phyloP scores from a whole-genome alignment of 2,329 filamentous ascomycete genomes.

The Fusarium pseudoanthophilum region DNA sequence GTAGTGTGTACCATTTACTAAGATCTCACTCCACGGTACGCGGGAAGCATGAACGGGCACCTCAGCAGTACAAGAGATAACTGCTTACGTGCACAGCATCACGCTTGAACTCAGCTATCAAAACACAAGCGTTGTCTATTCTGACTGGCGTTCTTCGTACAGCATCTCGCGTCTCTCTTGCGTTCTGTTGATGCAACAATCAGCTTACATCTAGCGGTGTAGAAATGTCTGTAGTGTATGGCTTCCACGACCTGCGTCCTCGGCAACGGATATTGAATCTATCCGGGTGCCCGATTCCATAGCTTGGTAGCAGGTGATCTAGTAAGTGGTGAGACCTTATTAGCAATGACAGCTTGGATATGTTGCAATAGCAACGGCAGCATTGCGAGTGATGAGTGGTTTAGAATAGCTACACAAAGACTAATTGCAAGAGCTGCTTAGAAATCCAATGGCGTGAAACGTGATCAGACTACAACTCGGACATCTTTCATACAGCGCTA shows the following conservation, averaged over 20 bases:
- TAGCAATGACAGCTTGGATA: not conserved
- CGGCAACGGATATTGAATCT: not conserved
- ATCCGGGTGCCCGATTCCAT: not conserved
- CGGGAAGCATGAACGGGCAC: not conserved
- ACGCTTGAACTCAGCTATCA: no score
- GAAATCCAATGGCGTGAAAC: not conserved
- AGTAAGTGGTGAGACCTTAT: not conserved
- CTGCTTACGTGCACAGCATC: not conserved
- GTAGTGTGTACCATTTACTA: not conserved
- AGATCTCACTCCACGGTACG: not conserved
- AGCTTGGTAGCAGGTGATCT: rapidly evolving
- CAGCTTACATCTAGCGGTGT: not conserved
- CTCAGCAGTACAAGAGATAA: not conserved
- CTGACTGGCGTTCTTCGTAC: rapidly evolving
- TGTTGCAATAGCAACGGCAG: not conserved
- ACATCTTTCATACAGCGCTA: no score
- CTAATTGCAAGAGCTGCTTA: not conserved
- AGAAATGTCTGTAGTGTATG: no score
- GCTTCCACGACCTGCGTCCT: rapidly evolving
- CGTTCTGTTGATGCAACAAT: rapidly evolving
- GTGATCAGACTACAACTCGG: rapidly evolving
- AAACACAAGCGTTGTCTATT: no score
- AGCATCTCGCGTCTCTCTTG: not conserved
- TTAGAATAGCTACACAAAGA: not conserved
- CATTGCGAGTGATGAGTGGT: not conserved